A percentile compares a stretch with the other conserved stretches of the same genome.
Evolutionary conservation across 768 basidiomycete genomes (phyloP).

Genomic region (Tylopilus plumbeoviolaceoides): DNA sequence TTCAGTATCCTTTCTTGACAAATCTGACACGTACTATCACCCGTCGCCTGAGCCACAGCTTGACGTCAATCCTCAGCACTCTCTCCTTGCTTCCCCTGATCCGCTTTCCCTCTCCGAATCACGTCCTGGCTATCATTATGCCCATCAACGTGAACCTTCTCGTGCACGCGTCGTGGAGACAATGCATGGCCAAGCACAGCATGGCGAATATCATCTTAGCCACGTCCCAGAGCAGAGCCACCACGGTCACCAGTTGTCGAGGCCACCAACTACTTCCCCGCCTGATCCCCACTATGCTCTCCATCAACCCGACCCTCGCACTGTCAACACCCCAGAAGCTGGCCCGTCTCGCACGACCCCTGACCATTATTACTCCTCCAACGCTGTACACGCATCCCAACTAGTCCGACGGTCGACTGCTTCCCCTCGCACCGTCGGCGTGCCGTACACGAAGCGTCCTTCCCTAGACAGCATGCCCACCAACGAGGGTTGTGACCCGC

Average conservation of each 20-base stretch:
- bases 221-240: conserved; percentile 21
- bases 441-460: conserved; percentile 23
- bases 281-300: conserved; percentile 18
- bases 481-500: conserved; percentile 13
- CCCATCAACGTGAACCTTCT: conserved; percentile 22
- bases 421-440: conserved; percentile 12
- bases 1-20: conserved; percentile 24
- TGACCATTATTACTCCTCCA: conserved; percentile 16
- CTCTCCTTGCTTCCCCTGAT: conserved; percentile 24
- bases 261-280: conserved; percentile 15
- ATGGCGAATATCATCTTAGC: conserved; percentile 24
- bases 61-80: conserved; percentile 29
- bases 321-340: conserved; percentile 18
- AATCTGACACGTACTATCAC: conserved; percentile 25
- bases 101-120: conserved; percentile 30
- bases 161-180: conserved; percentile 27
- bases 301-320: conserved; percentile 16
- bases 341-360: conserved; percentile 13
- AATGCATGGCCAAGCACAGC: conserved; percentile 21
- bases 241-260: conserved; percentile 14
- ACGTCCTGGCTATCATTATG: conserved; percentile 28
- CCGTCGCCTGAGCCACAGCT: conserved; percentile 24
- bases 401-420: conserved; percentile 20
- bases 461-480: conserved; percentile 1
- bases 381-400: conserved; percentile 12